Conservation (phyloP, 129 eudicot genomes). For the Artemisia argyi region DNA sequence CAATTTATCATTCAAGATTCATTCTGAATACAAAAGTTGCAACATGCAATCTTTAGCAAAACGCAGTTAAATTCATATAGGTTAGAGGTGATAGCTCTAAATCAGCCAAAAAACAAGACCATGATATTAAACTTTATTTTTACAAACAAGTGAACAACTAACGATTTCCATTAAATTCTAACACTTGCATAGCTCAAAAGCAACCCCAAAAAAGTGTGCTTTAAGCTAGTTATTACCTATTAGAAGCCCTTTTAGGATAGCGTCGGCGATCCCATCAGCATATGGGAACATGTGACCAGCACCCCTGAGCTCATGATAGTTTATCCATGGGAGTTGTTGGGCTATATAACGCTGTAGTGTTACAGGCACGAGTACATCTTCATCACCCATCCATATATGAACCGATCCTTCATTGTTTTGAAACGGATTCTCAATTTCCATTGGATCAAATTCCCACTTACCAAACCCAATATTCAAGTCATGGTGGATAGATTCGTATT, state of each 20-base stretch:
- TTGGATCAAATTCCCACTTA: constrained; percentile 85
- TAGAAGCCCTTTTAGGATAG: constrained; percentile 52
- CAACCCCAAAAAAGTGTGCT: too few relatives aligned
- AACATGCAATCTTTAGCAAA: too few relatives aligned
- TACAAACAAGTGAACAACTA: too few relatives aligned
- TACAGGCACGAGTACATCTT: constrained; percentile 58
- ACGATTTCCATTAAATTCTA: too few relatives aligned
- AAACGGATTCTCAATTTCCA: constrained; percentile 63
- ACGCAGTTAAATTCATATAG: too few relatives aligned
- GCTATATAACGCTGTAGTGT: constrained; percentile 68
- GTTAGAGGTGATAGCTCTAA: too few relatives aligned
- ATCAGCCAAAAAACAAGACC: too few relatives aligned
- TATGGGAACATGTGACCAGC: constrained; percentile 72
- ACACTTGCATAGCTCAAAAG: too few relatives aligned
- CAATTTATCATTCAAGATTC: too few relatives aligned
- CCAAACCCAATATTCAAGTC: constrained; percentile 71
- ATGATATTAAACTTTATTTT: too few relatives aligned
- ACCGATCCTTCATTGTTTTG: constrained; percentile 59
- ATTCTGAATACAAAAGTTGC: too few relatives aligned
- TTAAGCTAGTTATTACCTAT: constrained; percentile 9
- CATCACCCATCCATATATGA: constrained; percentile 85
- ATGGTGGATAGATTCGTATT: constrained; percentile 68
- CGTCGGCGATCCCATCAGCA: constrained; percentile 57
- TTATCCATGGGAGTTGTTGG: constrained; percentile 65
- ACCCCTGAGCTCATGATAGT: constrained; percentile 70